Evolutionary conservation across 345 rosid species (phyloP).

Genomic region (Camelina neglecta): DNA sequence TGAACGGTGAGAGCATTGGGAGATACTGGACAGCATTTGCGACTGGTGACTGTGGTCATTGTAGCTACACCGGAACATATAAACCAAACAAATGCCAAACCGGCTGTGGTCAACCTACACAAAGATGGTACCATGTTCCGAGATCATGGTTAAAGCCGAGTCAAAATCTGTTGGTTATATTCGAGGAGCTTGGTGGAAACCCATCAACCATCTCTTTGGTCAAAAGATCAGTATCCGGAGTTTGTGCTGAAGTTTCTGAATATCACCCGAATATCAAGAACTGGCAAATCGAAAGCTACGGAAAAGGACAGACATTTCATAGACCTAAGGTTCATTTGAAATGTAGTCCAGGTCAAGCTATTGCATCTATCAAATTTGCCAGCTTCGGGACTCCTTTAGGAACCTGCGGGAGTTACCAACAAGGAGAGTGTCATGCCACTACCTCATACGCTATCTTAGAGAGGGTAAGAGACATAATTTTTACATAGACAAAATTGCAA

Average conservation of each 20-base stretch:
- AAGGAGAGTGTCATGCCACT: slow-evolving; percentile 92
- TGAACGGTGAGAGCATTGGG: slow-evolving; percentile 90
- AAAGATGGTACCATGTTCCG: slow-evolving; percentile 91
- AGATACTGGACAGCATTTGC: slow-evolving; percentile 97
- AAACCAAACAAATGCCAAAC: slow-evolving; percentile 81
- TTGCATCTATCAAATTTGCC: slow-evolving; percentile 87
- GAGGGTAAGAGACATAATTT: slow-evolving; percentile 56
- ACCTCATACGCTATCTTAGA: slow-evolving; percentile 74
- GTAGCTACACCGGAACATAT: slow-evolving; percentile 78
- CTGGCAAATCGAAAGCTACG: slow-evolving; percentile 99
- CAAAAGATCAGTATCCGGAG: slow-evolving; percentile 77
- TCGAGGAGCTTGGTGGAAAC: slow-evolving; percentile 97
- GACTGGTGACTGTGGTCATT: slow-evolving; percentile 73
- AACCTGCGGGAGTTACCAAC: slow-evolving; percentile 91
- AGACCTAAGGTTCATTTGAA: slow-evolving; percentile 88
- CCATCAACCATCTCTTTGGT: slow-evolving; percentile 79
- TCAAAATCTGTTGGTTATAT: slow-evolving; percentile 80
- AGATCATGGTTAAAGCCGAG: slow-evolving; percentile 89
- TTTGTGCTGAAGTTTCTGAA: slow-evolving; percentile 91
- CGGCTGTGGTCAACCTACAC: slow-evolving; percentile 98
- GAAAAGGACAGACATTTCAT: slow-evolving; percentile 80
- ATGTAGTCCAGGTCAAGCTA: slow-evolving; percentile 79
- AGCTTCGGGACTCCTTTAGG: slow-evolving; percentile 99
- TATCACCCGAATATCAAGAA: slow-evolving; percentile 92
- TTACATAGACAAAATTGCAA: neutral